Evolutionary conservation across 148 eudicot species (phyloP).

Genomic region (Rhododendron vialii): DNA sequence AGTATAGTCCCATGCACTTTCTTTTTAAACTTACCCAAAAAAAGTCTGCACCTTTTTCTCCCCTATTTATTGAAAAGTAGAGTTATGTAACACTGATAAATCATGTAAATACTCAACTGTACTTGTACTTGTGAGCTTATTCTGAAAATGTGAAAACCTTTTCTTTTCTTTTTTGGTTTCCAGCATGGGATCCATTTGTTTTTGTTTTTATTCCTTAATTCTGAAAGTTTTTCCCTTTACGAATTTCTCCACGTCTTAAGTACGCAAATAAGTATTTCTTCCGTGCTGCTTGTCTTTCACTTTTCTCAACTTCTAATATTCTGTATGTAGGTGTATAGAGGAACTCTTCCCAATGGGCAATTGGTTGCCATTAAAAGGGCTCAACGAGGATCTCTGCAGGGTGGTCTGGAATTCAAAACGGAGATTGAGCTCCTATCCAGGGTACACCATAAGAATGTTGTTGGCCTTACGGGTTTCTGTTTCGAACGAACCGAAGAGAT

Average conservation of each 20-base stretch:
- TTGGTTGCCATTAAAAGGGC: conserved; percentile 55
- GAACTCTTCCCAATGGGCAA: conserved; percentile 37
- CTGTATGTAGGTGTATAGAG: conserved; percentile 39
- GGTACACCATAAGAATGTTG: conserved; percentile 67
- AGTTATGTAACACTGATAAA: too few relatives aligned
- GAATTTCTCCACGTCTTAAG: background rate
- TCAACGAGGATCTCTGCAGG: conserved; percentile 57
- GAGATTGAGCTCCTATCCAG: conserved; percentile 64
- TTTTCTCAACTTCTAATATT: background rate
- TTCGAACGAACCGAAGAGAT: conserved; percentile 49
- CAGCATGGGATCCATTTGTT: too few relatives aligned
- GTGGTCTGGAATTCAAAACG: conserved; percentile 50
- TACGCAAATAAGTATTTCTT: background rate
- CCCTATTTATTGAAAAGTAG: too few relatives aligned
- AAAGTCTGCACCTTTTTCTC: too few relatives aligned
- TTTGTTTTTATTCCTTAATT: too few relatives aligned
- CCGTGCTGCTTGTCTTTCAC: conserved; percentile 1
- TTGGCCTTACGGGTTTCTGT: conserved; percentile 57
- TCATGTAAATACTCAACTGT: too few relatives aligned
- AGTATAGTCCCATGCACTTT: too few relatives aligned
- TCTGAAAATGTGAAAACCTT: too few relatives aligned
- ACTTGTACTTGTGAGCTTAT: too few relatives aligned
- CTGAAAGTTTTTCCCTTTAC: background rate
- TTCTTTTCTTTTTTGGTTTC: background rate
- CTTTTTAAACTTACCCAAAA: too few relatives aligned